phyloP scores from a whole-genome alignment of 1,139 yeast species.

The Pneumocystis murina region DNA sequence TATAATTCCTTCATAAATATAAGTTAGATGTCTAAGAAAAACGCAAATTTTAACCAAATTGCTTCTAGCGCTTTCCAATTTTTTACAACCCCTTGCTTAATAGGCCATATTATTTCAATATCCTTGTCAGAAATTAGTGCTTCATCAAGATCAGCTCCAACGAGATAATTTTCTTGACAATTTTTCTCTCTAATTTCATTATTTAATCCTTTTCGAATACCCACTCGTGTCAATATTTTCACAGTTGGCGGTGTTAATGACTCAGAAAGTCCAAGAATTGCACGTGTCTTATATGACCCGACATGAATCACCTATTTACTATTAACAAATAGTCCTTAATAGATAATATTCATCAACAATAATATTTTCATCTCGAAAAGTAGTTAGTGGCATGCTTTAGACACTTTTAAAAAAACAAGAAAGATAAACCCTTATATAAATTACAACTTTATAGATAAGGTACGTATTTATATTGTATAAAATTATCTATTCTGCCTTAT shows the following conservation, averaged over 20 bases:
- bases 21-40: not conserved
- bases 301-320: slow-evolving; percentile 8
- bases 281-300: slow-evolving; percentile 11
- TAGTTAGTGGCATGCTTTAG: slow-evolving; percentile 13
- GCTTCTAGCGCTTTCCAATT: slow-evolving; percentile 14
- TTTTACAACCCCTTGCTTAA: slow-evolving; percentile 6
- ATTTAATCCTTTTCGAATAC: not conserved
- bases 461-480: no score
- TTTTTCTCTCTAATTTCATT: not conserved
- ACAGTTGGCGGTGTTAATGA: slow-evolving; percentile 12
- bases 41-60: slow-evolving; percentile 16
- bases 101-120: slow-evolving; percentile 5
- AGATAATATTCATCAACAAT: not conserved
- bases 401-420: not conserved
- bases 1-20: slow-evolving; percentile 3
- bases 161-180: not conserved
- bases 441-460: no score
- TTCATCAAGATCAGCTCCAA: not conserved
- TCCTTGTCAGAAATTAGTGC: not conserved
- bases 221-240: slow-evolving; percentile 5
- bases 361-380: slow-evolving; percentile 9
- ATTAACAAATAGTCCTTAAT: not conserved
- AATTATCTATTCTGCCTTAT: no score
- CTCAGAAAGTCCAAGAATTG: slow-evolving; percentile 11
- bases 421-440: not conserved